Conservation (phyloP, 352 stramenopile genomes). For the Pythium dissimile region DNA sequence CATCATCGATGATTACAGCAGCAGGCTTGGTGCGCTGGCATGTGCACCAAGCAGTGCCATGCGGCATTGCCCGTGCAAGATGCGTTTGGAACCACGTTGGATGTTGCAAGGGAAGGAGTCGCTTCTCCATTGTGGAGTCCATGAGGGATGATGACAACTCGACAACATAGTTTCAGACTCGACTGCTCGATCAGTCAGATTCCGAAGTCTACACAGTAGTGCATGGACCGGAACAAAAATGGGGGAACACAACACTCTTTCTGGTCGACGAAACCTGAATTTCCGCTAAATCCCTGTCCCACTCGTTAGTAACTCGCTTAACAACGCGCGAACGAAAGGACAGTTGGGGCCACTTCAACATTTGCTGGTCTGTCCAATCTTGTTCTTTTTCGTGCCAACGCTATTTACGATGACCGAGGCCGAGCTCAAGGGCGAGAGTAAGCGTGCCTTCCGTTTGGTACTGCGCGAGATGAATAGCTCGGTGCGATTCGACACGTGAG, state of each 20-base stretch:
- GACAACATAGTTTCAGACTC: neutral
- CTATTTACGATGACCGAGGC: neutral
- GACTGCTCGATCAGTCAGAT: neutral
- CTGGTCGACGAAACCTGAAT: neutral
- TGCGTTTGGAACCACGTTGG: no score
- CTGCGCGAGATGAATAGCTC: constrained; percentile 17
- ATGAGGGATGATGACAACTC: neutral
- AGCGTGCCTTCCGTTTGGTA: constrained; percentile 14
- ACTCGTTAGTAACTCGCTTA: neutral
- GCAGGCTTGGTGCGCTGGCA: no score
- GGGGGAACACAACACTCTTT: no score
- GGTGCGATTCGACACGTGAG: constrained; percentile 16
- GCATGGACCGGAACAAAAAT: neutral
- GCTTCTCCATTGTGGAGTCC: no score
- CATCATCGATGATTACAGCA: no score
- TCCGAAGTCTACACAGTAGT: neutral
- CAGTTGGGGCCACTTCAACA: constrained; percentile 20
- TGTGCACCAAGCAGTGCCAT: no score
- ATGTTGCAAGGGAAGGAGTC: no score
- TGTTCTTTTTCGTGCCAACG: no score
- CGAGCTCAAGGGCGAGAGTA: constrained; percentile 15
- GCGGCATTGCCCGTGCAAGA: no score
- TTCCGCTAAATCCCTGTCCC: neutral
- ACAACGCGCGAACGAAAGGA: neutral
- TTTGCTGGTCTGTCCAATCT: no score